Evolutionary conservation across 805 yeast species (phyloP), one percentile per base, ranked within the genome.

Genomic region (Diddensiella santjacobensis): DNA sequence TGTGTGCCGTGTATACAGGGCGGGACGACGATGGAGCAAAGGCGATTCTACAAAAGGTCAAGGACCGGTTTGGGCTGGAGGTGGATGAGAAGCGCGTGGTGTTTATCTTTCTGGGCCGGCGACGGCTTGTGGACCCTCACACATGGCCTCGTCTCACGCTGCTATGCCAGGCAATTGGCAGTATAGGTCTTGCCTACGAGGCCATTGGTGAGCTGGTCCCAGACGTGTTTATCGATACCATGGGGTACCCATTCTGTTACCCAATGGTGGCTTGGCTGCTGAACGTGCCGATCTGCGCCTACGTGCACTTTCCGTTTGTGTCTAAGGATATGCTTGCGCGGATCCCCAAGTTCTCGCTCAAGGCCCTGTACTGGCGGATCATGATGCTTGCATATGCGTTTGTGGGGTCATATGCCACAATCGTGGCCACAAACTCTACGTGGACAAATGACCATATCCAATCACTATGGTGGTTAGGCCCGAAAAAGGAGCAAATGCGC

Each of bases 281-380:
- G 31, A 74, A 75, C 51, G 70, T 88, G 23, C 99, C 99, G 0
- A 76, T 93, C 22, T 68, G 84, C 20, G 80, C 96, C 0, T 93
- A 93, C 61, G 87, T 88, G n/a, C 99, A 93, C 68, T 93, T 86
- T 69, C 99, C 99, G 1, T 79, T 90, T 15, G 81, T 93, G 29
- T 95, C 95, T 38, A 67, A 71, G 22, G 98, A 91, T 57, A 93
- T 93, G 99, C 69, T 89, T 54, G 70, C 69, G 43, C 50, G 58
- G 11, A 42, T 58, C 30, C 40, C 48, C 13, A 26, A 39, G 23
- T 41, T 42, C 24, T 50, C 65, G 35, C 49, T 71, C 20, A 81
- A 80, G 61, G 78, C 72, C 52, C 37, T 69, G 2, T 93, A 93
- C 65, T 93, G 98, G 97, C 66, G 72, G 22, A 1, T 69, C 0